Evolutionary conservation across 371 early-diverging fungal genomes (phyloP).

Genomic region (Mucor indicus): DNA sequence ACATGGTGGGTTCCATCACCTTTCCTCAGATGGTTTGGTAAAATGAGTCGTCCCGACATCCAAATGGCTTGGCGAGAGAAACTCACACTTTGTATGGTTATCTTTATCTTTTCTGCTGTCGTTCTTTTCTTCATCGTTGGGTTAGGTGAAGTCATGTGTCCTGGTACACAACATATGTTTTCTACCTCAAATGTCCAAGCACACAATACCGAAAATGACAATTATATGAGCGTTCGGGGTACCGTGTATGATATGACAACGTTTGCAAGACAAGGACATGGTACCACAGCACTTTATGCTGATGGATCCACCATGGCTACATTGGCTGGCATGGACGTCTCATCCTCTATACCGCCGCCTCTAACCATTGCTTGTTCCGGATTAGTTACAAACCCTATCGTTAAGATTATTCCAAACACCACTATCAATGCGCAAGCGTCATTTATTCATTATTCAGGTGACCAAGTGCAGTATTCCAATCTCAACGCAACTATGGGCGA

Average conservation of each 20-base stretch:
- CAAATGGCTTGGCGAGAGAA: constrained; percentile 95
- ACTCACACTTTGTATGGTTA: constrained; percentile 82
- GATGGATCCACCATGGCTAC: constrained; percentile 50
- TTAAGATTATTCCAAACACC: constrained; percentile 27
- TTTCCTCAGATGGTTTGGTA: constrained; percentile 54
- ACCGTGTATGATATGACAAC: constrained; percentile 61
- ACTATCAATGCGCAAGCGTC: constrained; percentile 2
- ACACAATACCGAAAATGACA: constrained; percentile 28
- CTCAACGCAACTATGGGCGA: background rate
- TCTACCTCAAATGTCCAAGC: constrained; percentile 33
- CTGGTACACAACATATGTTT: constrained; percentile 61
- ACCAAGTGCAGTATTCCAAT: background rate
- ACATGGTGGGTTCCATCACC: constrained; percentile 85
- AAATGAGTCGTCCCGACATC: constrained; percentile 77
- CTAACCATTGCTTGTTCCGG: constrained; percentile 53
- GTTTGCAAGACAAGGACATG: constrained; percentile 49
- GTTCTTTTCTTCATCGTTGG: constrained; percentile 86
- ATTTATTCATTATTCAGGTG: constrained; percentile 30
- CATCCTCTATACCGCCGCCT: constrained; percentile 66
- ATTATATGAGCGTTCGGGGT: constrained; percentile 62
- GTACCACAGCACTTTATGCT: constrained; percentile 33
- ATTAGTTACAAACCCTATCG: constrained; percentile 26
- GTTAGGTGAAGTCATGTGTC: constrained; percentile 82
- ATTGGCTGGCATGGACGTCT: constrained; percentile 61
- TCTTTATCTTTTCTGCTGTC: constrained; percentile 67